These are phyloP conservation scores for Starmerella floricola DNA, from an alignment of 805 yeast genomes.

Conservation along the genomic window DNA sequence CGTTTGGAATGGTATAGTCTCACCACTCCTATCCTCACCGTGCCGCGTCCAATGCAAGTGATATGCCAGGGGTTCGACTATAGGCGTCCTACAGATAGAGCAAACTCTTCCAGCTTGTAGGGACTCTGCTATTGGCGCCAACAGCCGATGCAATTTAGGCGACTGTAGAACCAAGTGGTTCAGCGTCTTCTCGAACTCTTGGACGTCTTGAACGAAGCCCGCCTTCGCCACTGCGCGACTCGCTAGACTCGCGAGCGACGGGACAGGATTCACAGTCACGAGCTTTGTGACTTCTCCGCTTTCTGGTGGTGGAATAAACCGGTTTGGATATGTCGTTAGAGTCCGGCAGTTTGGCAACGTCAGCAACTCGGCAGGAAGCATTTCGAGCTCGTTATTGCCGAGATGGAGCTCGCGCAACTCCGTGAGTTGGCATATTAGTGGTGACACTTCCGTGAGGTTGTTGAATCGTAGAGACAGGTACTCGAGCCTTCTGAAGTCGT, in stretches of 20 bases:
- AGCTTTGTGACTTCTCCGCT: background rate
- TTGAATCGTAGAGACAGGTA: constrained; percentile 30
- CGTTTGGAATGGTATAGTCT: constrained; percentile 10
- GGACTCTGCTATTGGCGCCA: constrained; percentile 3
- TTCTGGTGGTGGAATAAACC: constrained; percentile 23
- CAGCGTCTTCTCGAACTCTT: background rate
- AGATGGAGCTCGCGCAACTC: constrained; percentile 29
- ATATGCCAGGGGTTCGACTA: constrained; percentile 4
- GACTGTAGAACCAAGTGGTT: background rate
- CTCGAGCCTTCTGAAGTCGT: constrained; percentile 27
- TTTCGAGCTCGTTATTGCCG: constrained; percentile 28
- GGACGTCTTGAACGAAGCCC: background rate
- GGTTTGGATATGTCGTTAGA: constrained; percentile 31
- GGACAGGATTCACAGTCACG: background rate
- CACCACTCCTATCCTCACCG: constrained; percentile 9
- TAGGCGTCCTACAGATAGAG: constrained; percentile 7
- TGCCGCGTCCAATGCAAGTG: constrained; percentile 9
- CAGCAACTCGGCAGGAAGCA: constrained; percentile 30
- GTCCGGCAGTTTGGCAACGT: constrained; percentile 23
- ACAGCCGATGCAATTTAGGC: background rate
- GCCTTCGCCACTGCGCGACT: constrained; percentile 12
- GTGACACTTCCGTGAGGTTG: constrained; percentile 26
- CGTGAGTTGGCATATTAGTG: constrained; percentile 26
- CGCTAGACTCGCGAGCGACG: constrained; percentile 14
- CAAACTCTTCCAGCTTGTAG: constrained; percentile 10